Evolutionary conservation across 208 protist genomes (phyloP).

Genomic region (Phytomonas sp.): DNA sequence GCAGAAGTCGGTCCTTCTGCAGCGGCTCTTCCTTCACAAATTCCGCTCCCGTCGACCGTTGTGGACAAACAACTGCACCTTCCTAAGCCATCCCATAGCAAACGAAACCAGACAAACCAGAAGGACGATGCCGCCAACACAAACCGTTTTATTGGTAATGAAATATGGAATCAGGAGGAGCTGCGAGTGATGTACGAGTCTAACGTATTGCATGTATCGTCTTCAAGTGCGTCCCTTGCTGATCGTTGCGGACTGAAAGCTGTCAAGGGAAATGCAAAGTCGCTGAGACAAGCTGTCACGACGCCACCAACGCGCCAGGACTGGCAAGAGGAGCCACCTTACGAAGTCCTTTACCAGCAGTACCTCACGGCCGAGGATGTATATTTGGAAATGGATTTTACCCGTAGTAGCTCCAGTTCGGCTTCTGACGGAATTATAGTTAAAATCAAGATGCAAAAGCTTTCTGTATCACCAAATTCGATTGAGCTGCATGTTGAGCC

Average conservation of each 20-base stretch:
- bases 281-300: slow-evolving; percentile 1
- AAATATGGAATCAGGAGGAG: slow-evolving; percentile 81
- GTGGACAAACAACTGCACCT: slow-evolving; percentile 70
- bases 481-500: slow-evolving; percentile 61
- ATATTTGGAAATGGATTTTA: slow-evolving; percentile 76
- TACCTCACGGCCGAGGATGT: slow-evolving; percentile 72
- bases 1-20: slow-evolving; percentile 1
- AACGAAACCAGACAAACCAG: slow-evolving; percentile 8
- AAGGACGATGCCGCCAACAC: background rate
- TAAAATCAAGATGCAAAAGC: slow-evolving; percentile 52
- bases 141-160: slow-evolving; percentile 40
- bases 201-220: slow-evolving; percentile 12
- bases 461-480: background rate
- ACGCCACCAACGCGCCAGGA: slow-evolving; percentile 14
- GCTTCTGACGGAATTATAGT: slow-evolving; percentile 67
- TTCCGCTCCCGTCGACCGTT: slow-evolving; percentile 69
- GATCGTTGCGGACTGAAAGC: background rate
- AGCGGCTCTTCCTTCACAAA: slow-evolving; percentile 17
- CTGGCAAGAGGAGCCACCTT: slow-evolving; percentile 34
- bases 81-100: slow-evolving; percentile 54
- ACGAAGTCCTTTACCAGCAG: slow-evolving; percentile 78
- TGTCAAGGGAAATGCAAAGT: background rate
- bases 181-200: slow-evolving; percentile 25
- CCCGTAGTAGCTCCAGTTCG: slow-evolving; percentile 35
- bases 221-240: slow-evolving; percentile 8